phyloP scores from a whole-genome alignment of 2,329 filamentous ascomycete species.

The Fusarium heterosporum region DNA sequence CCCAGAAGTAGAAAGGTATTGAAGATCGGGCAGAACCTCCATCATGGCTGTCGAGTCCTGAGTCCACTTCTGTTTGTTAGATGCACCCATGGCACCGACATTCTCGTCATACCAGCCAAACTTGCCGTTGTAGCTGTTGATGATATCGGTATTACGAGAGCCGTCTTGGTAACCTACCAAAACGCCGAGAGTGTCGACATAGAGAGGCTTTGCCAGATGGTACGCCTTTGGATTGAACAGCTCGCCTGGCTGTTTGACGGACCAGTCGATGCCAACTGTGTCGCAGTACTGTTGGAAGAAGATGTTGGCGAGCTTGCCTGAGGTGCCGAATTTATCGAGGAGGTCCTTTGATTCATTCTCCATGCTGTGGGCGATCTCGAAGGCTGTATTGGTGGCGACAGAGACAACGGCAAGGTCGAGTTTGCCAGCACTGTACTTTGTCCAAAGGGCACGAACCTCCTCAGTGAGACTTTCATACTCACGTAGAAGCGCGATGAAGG shows the following conservation, averaged over 20 bases:
- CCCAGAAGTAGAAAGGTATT: conserved; percentile 14
- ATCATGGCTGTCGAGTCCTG: conserved; percentile 30
- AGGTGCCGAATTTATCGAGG: conserved; percentile 9
- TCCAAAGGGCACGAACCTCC: conserved; percentile 29
- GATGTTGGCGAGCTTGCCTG: not conserved
- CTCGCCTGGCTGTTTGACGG: not conserved
- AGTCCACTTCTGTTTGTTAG: conserved; percentile 13
- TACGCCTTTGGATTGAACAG: conserved; percentile 32
- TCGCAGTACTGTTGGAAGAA: conserved; percentile 11
- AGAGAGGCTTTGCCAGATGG: conserved; percentile 6
- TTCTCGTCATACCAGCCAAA: conserved; percentile 38
- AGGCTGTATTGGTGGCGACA: conserved; percentile 37
- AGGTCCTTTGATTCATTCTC: conserved; percentile 60
- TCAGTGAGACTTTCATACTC: conserved; percentile 19
- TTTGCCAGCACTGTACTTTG: not conserved
- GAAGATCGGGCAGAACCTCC: conserved; percentile 24
- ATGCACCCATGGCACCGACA: not conserved
- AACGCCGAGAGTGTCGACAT: conserved; percentile 7
- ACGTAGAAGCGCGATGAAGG: conserved; percentile 15
- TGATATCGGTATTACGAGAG: not conserved
- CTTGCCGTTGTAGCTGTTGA: conserved; percentile 32
- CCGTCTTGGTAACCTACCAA: not conserved
- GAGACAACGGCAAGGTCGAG: conserved; percentile 37
- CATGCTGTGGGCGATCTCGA: conserved; percentile 39
- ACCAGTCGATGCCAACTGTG: conserved; percentile 5